Evolutionary conservation across 1,284 basidiomycete species (phyloP).

Genomic region (Psilocybe mexicana): DNA sequence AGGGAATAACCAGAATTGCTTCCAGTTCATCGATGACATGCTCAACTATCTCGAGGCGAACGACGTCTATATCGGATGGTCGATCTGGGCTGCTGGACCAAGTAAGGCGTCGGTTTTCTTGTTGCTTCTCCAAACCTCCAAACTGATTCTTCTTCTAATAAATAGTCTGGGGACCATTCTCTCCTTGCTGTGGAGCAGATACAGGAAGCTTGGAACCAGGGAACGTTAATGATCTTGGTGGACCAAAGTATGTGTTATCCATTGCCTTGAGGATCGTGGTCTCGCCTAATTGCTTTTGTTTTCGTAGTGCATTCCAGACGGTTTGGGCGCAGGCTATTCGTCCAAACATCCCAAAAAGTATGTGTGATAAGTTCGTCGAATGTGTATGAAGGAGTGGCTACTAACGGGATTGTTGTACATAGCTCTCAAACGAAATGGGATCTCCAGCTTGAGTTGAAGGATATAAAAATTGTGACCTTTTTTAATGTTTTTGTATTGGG

Average conservation of each 20-base stretch:
- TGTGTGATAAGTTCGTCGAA: conserved; percentile 7
- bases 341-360: conserved; percentile 41
- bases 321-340: conserved; percentile 44
- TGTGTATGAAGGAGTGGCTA: not conserved
- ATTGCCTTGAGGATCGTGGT: not conserved
- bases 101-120: conserved; percentile 28
- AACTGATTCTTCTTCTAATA: not conserved
- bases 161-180: conserved; percentile 44
- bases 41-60: conserved; percentile 41
- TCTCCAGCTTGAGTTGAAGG: conserved; percentile 7
- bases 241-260: conserved; percentile 30
- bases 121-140: no score
- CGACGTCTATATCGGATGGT: conserved; percentile 48
- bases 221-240: conserved; percentile 35
- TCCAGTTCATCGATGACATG: conserved; percentile 39
- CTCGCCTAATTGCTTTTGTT: not conserved
- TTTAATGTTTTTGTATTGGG: no score
- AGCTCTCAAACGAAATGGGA: conserved; percentile 9
- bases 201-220: conserved; percentile 47
- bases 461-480: not conserved
- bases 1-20: conserved; percentile 43
- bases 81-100: conserved; percentile 50
- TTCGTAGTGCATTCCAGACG: conserved; percentile 38
- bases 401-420: not conserved
- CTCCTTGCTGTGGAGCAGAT: conserved; percentile 45